Percentiles rank a stretch among this genome's conserved stretches.
Conservation (phyloP, 805 yeast genomes). For the Yarrowia sp. region DNA sequence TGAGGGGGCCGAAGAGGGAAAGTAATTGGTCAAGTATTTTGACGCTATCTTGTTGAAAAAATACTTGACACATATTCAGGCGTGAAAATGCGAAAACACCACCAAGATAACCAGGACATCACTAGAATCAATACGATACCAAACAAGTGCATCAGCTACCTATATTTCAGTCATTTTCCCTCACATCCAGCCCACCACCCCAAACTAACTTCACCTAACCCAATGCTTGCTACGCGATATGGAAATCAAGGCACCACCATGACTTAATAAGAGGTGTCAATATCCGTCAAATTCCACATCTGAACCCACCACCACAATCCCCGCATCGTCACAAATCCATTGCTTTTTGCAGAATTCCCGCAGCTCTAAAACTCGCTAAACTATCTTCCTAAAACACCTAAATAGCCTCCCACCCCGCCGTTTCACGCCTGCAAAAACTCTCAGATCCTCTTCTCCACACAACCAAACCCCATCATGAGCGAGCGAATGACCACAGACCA, state of each 20-base stretch:
- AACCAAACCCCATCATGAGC: background rate
- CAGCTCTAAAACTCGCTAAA: background rate
- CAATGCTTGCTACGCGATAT: constrained; percentile 20
- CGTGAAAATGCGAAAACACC: background rate
- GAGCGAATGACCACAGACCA: constrained; percentile 5
- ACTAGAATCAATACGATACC: background rate
- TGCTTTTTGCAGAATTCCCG: background rate
- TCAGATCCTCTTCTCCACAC: background rate
- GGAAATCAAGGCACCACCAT: constrained; percentile 1
- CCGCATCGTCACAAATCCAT: background rate
- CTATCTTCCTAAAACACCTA: background rate
- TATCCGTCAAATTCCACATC: background rate
- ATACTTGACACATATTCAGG: background rate
- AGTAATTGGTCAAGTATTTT: background rate
- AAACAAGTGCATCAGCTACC: background rate
- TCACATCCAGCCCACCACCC: background rate
- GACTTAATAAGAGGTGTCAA: too few species aligned
- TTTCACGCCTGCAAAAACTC: constrained; percentile 4
- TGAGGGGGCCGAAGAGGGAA: background rate
- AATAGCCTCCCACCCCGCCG: background rate
- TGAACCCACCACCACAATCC: too few species aligned
- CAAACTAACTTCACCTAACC: constrained; percentile 32
- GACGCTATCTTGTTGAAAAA: background rate
- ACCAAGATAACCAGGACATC: background rate
- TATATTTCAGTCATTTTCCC: too few species aligned